Percentiles rank a stretch among this genome's conserved stretches.
phyloP scores from a whole-genome alignment of 1,284 basidiomycete genomes.

The Entoloma clypeatum region DNA sequence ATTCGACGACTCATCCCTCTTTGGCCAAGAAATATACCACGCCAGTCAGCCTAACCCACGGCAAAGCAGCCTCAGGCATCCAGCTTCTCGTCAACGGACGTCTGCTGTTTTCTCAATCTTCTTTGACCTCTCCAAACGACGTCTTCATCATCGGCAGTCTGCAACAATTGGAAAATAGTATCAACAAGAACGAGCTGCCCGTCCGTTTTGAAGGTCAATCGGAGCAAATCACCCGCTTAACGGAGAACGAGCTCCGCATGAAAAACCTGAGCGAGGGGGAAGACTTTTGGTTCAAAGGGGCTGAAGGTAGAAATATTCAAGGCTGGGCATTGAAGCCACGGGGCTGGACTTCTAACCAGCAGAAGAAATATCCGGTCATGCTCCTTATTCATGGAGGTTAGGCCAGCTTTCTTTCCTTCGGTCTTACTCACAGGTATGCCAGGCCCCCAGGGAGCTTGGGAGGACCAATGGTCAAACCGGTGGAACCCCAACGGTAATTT shows the following conservation, averaged over 20 bases:
- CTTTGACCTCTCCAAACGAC: conserved; percentile 71
- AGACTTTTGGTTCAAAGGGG: conserved; percentile 85
- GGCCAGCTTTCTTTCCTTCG: conserved; percentile 4
- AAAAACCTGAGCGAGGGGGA: conserved; percentile 62
- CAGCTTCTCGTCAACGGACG: conserved; percentile 57
- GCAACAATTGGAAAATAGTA: conserved; percentile 35
- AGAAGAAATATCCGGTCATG: conserved; percentile 73
- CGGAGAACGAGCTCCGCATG: conserved; percentile 50
- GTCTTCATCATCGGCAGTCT: conserved; percentile 58
- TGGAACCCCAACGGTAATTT: conserved; percentile 81
- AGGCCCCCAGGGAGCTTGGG: conserved; percentile 80
- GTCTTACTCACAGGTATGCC: conserved; percentile 1
- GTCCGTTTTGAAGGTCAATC: conserved; percentile 32
- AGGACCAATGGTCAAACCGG: conserved; percentile 78
- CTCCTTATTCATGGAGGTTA: conserved; percentile 74
- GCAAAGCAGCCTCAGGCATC: conserved; percentile 54
- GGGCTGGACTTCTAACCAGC: conserved; percentile 62
- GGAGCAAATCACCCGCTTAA: conserved; percentile 60
- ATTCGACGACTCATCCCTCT: conserved; percentile 47
- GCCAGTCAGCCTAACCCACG: conserved; percentile 58
- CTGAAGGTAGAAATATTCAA: conserved; percentile 66
- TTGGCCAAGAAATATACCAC: conserved; percentile 44
- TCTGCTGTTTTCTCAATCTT: conserved; percentile 65
- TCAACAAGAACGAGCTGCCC: conserved; percentile 30
- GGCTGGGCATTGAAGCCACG: conserved; percentile 81